Conservation (phyloP, 2,329 filamentous ascomycete species). For the Fusarium chaquense region DNA sequence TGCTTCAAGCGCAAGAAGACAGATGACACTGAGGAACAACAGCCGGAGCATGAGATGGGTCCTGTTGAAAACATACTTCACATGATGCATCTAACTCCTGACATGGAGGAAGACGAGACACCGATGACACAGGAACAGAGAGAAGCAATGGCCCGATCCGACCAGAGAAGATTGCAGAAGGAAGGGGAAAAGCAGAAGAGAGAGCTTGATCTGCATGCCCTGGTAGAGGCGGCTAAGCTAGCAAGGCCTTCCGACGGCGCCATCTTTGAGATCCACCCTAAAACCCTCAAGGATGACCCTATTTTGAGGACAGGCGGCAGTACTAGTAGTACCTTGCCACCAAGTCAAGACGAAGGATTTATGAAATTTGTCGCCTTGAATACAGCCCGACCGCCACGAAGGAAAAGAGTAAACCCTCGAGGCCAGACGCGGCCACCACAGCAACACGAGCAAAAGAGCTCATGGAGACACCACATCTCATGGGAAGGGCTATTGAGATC, state of each 20-base stretch:
- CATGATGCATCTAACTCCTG: slow-evolving; percentile 34
- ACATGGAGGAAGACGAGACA: slow-evolving; percentile 33
- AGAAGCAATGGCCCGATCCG: slow-evolving; percentile 42
- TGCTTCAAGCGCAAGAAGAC: slow-evolving; percentile 44
- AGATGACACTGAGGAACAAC: slow-evolving; percentile 27
- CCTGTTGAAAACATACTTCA: slow-evolving; percentile 44
- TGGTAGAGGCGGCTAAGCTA: slow-evolving; percentile 51
- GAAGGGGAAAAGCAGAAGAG: slow-evolving; percentile 36
- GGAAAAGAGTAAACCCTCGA: slow-evolving; percentile 1
- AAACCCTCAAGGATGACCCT: slow-evolving; percentile 56
- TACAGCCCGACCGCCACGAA: slow-evolving; percentile 15
- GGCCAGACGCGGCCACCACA: slow-evolving; percentile 7
- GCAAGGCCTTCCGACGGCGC: slow-evolving; percentile 45
- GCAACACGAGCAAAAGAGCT: slow-evolving; percentile 18
- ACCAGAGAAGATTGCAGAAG: slow-evolving; percentile 27
- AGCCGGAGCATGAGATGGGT: slow-evolving; percentile 41
- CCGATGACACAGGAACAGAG: slow-evolving; percentile 43
- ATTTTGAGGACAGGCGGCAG: slow-evolving; percentile 50
- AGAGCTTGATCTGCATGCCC: slow-evolving; percentile 49
- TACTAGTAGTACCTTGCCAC: slow-evolving; percentile 49
- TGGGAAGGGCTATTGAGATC: slow-evolving; percentile 46
- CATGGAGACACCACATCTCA: slow-evolving; percentile 38
- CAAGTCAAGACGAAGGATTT: slow-evolving; percentile 56
- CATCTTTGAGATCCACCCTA: slow-evolving; percentile 56
- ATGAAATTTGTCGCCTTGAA: slow-evolving; percentile 47